Evolutionary conservation across 164 flowering plant genomes (phyloP).

Genomic region (Sedum album): DNA sequence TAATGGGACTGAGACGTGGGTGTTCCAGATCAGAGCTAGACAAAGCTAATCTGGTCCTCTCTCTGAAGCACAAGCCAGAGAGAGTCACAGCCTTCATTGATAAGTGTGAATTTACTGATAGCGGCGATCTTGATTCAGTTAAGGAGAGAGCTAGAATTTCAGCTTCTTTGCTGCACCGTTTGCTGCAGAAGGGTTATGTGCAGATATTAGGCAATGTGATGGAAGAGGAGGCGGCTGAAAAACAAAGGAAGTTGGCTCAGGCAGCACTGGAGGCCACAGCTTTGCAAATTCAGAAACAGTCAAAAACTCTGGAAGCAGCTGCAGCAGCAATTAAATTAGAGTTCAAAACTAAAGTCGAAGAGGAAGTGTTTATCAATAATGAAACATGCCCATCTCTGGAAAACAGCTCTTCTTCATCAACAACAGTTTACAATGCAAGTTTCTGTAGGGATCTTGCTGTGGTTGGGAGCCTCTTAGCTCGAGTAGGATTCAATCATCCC

Average conservation of each 20-base stretch:
- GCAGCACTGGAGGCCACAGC: conserved; percentile 41
- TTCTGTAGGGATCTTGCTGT: conserved; percentile 82
- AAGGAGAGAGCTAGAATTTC: conserved; percentile 80
- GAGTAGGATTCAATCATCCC: conserved; percentile 57
- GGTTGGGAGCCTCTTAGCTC: conserved; percentile 69
- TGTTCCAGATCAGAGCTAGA: conserved; percentile 83
- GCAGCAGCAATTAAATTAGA: background rate
- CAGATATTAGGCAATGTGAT: conserved; percentile 43
- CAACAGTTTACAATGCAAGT: conserved; percentile 60
- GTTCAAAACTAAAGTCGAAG: background rate
- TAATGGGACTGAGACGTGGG: conserved; percentile 79
- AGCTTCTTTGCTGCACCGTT: conserved; percentile 57
- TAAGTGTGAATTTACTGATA: conserved; percentile 67
- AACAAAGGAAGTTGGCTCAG: conserved; percentile 45
- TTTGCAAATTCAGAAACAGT: conserved; percentile 14
- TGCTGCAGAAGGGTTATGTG: conserved; percentile 77
- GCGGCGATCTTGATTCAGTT: conserved; percentile 56
- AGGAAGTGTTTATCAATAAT: background rate
- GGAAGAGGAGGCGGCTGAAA: conserved; percentile 75
- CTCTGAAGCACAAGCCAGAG: conserved; percentile 72
- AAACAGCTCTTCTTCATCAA: background rate
- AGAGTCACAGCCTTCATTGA: conserved; percentile 54
- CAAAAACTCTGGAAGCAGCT: conserved; percentile 10
- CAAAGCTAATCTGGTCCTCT: conserved; percentile 65
- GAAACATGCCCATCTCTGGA: conserved; percentile 6